Evolutionary conservation across 306 rosid genomes (phyloP), one percentile per base, ranked within the genome.

Genomic region (Ziziphus jujuba): DNA sequence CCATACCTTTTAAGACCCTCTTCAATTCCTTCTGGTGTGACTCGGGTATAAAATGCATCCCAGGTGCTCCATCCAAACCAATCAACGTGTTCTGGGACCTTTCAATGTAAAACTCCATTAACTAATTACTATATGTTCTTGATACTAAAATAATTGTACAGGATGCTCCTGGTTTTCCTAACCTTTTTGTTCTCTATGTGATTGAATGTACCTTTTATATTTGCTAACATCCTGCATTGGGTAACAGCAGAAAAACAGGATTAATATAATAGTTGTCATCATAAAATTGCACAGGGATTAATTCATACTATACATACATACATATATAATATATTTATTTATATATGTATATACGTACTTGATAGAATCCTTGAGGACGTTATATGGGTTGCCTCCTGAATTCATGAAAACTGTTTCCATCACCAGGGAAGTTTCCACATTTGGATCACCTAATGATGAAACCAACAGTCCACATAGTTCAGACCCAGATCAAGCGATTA

Each of bases 11-110:
- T 76, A 59, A 87, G 83, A 17, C 95, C 95, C 9, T 79, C 82
- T 63, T 66, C 76, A 54, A 87, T 72, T 73, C 95, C 88, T 51
- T 81, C 66, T 6, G 91, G 87, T 76, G 20, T 79, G 19, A 83
- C 95, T 28, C 78, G 49, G 5, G 77, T 43, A 77, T 85, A 87
- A 72, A 87, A 87, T 4, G 95, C 89, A 80, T 85, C 89, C 89
- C 91, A 87, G 60, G 91, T 87, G 75, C 89, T 83, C 95, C 96
- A 87, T 47, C 95, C 96, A 82, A 90, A 90, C 86, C 78, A 85
- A 56, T 87, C 84, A 35, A 84, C 40, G 60, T 76, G 82, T 40
- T 71, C 28, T 12, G 96, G 87, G 13, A 52, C 57, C 71, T 63
- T n/a, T 22, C 44, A 38, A 6, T 38, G 2, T 7, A 38, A 10